These are phyloP conservation scores for Chlamydomonas sphaeroides DNA, from an alignment of 139 green algal species.

Conservation along the genomic window DNA sequence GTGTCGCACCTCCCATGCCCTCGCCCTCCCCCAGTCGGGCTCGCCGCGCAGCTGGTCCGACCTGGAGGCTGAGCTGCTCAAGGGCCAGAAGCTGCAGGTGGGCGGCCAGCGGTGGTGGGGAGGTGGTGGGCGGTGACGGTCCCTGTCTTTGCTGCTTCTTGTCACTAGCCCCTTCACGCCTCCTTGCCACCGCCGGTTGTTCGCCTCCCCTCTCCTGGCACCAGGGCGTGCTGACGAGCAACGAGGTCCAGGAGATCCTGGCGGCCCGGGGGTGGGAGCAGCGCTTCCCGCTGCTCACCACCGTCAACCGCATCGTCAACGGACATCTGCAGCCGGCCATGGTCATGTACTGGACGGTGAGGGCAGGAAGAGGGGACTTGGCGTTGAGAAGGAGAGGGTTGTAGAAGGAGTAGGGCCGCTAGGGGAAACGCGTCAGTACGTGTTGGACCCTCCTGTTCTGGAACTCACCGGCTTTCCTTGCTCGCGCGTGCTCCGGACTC, in stretches of 20 bases:
- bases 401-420: no score
- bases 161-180: neutral
- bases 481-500: no score
- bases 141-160: no score
- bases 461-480: no score
- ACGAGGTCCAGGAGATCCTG: constrained; percentile 81
- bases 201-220: constrained; percentile 1
- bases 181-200: no score
- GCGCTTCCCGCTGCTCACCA: constrained; percentile 80
- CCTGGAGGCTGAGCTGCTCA: constrained; percentile 74
- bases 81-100: constrained; percentile 85
- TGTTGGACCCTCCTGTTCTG: no score
- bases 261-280: constrained; percentile 59
- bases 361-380: no score
- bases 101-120: constrained; percentile 12
- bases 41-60: constrained; percentile 7
- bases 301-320: constrained; percentile 73
- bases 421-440: no score
- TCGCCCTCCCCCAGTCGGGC: no score
- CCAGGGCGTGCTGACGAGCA: constrained; percentile 77
- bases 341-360: constrained; percentile 54
- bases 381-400: no score
- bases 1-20: no score
- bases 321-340: constrained; percentile 44
- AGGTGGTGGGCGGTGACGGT: no score